Base-by-base conservation (phyloP, 257 asterid species). In the Solanum ossicruentum region DNA sequence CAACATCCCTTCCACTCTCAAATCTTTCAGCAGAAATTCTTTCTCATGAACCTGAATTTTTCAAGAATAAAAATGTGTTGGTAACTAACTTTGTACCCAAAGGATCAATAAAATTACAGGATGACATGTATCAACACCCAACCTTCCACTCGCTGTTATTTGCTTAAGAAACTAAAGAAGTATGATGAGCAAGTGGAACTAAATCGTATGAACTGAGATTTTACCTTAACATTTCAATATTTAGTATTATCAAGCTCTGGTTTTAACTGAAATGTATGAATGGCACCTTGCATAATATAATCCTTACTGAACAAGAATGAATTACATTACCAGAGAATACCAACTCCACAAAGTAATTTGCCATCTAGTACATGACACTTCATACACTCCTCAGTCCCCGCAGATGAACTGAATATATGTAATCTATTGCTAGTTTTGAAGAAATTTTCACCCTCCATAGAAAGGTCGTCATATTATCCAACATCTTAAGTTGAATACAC, bases 1-100 rank as follows among this genome's bases (percentile, higher is more conserved):
- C 13, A 93, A 57, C 89, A 94, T 88, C 70, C 97, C 91, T 89
- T 96, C 98, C 6, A 90, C 91, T 20, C 84, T 90, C 87, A 96
- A 87, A 84, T 96, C 97, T 92, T 91, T 88, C 52, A 95, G 95
- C 89, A 96, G 89, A 89, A 90, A 92, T 84, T 96, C 99, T 87
- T 96, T 96, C 92, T 96, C 99, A 55, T 95, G 98, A 71, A 93
- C 99, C 98, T 96, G 93, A 55, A 84, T 83, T 65, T 56, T 18
- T 21, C 49, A 80, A 39, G 72, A 67, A 9, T 51, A 4, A 82
- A 18, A 77, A 77, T 52, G 10, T 77, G 17, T 77, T 52, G 3
- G 65, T 10, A 77, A 15, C 63, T 23, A 23, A 6, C 26, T 51
- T 49, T 21, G 49, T 26, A 36, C 82, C 45, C 17, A 15, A 15